These are phyloP conservation scores for Ceratocystis cubensis DNA, from an alignment of 2,329 filamentous ascomycete genomes.

Conservation along the genomic window DNA sequence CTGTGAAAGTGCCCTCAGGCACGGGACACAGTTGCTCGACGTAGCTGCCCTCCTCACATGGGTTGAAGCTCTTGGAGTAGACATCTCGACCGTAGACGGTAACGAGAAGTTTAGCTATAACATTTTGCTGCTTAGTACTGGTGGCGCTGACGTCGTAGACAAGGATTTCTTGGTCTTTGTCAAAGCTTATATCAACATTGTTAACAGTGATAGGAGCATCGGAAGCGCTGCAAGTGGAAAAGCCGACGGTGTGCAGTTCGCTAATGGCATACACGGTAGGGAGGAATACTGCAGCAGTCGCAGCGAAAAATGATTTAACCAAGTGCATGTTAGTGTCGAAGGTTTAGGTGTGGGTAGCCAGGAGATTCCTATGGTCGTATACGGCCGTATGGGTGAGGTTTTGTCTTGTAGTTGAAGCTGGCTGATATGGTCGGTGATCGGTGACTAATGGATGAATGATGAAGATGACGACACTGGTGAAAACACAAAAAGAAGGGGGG, in stretches of 20 bases:
- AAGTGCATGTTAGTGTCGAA: conserved; percentile 2
- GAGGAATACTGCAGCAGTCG: conserved; percentile 30
- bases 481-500: conserved; percentile 1
- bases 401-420: not conserved
- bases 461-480: conserved; percentile 1
- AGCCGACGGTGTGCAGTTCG: conserved; percentile 68
- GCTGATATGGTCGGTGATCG: not conserved
- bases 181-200: conserved; percentile 64
- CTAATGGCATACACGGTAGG: conserved; percentile 49
- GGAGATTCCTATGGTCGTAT: not conserved
- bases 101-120: conserved; percentile 62
- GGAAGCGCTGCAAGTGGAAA: conserved; percentile 52
- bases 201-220: conserved; percentile 50
- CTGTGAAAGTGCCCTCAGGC: conserved; percentile 60
- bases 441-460: not conserved
- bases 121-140: conserved; percentile 62
- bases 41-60: conserved; percentile 56
- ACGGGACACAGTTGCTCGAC: conserved; percentile 68
- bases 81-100: conserved; percentile 73
- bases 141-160: conserved; percentile 72
- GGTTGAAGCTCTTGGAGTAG: conserved; percentile 70
- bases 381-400: not conserved
- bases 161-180: conserved; percentile 59
- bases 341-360: not conserved
- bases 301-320: conserved; percentile 15